Evolutionary conservation across 345 rosid species (phyloP), one percentile per base, ranked within the genome.

Genomic region (Jatropha curcas): DNA sequence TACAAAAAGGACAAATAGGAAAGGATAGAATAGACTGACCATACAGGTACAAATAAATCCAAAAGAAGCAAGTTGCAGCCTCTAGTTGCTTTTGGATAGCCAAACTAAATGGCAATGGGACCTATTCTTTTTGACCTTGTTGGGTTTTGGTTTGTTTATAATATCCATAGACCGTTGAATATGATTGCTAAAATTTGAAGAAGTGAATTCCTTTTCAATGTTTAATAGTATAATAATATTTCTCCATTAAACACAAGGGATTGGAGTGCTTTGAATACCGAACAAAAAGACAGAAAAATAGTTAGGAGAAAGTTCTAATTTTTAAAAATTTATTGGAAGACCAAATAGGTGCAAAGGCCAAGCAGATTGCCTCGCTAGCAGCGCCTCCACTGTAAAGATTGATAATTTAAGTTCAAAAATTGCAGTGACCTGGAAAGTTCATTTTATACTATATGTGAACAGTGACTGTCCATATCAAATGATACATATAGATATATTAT

Each of bases 11-110:
- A 13, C 14, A 7, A 16, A 48, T 48, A 48, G 53, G 1, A 7
- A 41, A 5, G 1, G 11, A 5, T 65, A 4, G n/a, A 5, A 2
- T 16, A 43, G 53, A 65, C 43, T 43, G n/a, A 65, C 35, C 22
- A 41, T 41, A 16, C 0, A 7, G 2, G 61, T 0, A 57, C 1
- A 19, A 11, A 57, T 5, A 57, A 39, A 43, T 57, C 48, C 30
- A 70, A n/a, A n/a, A 58, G 64, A 57, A 52, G 73, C 65, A 70
- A 57, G 73, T 39, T 17, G 39, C 12, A 20, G 7, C 16, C 4
- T 3, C 7, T 39, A 67, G 45, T 67, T 51, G 71, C 20, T 51
- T 56, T 53, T 10, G 14, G 41, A 43, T 17, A 28, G 25, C n/a
- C 55, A 57, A 43, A 57, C 37, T 5, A 28, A 37, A 41, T 25